Evolutionary conservation across 2,329 filamentous ascomycete species (phyloP).

Genomic region (Sphaerulina vaccinii): DNA sequence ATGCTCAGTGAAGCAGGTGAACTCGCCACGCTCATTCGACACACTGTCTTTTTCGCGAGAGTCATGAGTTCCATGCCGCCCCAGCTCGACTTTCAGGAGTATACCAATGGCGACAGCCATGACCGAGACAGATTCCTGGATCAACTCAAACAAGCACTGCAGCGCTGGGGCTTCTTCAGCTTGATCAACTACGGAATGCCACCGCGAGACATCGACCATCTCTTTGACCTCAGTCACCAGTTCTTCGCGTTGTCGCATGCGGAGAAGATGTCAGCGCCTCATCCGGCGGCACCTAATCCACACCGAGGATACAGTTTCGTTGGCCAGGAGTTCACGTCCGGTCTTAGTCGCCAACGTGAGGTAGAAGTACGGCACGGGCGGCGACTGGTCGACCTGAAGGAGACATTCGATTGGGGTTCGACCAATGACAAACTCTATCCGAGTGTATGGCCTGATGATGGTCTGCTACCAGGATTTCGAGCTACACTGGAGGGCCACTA

Average conservation of each 20-base stretch:
- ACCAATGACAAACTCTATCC: constrained; percentile 11
- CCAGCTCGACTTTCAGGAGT: constrained; percentile 12
- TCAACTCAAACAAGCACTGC: constrained; percentile 5
- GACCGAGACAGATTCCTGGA: constrained; percentile 9
- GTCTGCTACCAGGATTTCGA: constrained; percentile 10
- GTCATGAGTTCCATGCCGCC: background rate
- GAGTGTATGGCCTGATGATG: constrained; percentile 15
- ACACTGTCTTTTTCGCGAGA: too few species aligned
- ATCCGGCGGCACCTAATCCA: constrained; percentile 16
- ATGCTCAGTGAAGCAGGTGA: too few species aligned
- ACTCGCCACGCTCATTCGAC: too few species aligned
- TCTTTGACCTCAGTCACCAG: constrained; percentile 13
- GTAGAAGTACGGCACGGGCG: constrained; percentile 8
- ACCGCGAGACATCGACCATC: constrained; percentile 2
- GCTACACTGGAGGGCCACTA: constrained; percentile 13
- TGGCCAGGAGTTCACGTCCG: constrained; percentile 16
- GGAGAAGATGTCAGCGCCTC: constrained; percentile 14
- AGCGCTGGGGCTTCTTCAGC: constrained; percentile 18
- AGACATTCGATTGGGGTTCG: constrained; percentile 18
- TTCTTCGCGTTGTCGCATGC: constrained; percentile 15
- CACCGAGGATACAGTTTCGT: constrained; percentile 19
- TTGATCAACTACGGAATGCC: constrained; percentile 16
- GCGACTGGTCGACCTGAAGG: constrained; percentile 15
- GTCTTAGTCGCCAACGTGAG: constrained; percentile 15
- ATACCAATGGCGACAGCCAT: constrained; percentile 4